These are phyloP conservation scores for Viola odorata DNA, from an alignment of 345 rosid species.

Conservation along the genomic window DNA sequence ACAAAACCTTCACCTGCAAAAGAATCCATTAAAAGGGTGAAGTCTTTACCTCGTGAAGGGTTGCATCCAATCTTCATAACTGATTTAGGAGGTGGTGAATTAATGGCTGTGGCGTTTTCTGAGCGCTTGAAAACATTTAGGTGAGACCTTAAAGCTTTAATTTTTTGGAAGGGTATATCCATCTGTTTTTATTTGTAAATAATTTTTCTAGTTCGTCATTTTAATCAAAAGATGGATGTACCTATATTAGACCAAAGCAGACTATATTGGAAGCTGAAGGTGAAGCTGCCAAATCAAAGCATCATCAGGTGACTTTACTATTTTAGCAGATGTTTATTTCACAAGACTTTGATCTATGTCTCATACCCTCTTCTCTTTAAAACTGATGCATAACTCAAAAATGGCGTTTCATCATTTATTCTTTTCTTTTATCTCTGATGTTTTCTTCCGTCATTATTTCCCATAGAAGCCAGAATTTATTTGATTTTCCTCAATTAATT, in stretches of 20 bases:
- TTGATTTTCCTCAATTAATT: too few relatives aligned
- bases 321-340: neutral
- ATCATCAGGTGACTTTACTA: constrained; percentile 41
- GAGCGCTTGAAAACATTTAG: constrained; percentile 82
- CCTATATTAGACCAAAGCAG: constrained; percentile 76
- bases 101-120: constrained; percentile 84
- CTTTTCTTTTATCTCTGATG: too few relatives aligned
- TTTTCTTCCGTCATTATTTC: too few relatives aligned
- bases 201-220: constrained; percentile 1
- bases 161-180: neutral
- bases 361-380: neutral
- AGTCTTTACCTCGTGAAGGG: constrained; percentile 78
- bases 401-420: too few relatives aligned
- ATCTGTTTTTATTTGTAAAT: neutral
- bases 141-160: constrained; percentile 26
- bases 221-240: constrained; percentile 19
- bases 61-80: constrained; percentile 81
- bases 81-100: constrained; percentile 74
- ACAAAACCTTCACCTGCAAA: constrained; percentile 80
- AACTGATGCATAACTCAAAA: too few relatives aligned
- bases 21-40: constrained; percentile 84
- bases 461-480: too few relatives aligned
- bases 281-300: constrained; percentile 75
- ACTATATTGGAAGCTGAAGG: constrained; percentile 98
- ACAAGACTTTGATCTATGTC: too few relatives aligned